These are phyloP conservation scores for Metarhizium sp. DNA, from an alignment of 2,329 filamentous ascomycete genomes.

Conservation along the genomic window DNA sequence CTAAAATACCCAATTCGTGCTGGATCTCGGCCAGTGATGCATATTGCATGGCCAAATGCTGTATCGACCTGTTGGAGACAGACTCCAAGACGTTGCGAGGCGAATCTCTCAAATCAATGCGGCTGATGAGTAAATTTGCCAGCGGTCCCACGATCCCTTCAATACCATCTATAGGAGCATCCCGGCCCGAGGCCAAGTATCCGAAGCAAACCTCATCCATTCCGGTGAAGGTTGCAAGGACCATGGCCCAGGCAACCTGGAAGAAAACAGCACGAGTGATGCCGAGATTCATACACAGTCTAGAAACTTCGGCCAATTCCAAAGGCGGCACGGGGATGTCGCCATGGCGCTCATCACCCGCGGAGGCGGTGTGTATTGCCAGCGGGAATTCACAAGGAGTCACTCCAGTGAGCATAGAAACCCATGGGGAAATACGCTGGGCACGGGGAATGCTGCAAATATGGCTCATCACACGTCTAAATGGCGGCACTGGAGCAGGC, in stretches of 20 bases:
- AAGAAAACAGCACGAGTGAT: conserved; percentile 22
- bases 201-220: conserved; percentile 40
- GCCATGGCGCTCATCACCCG: background rate
- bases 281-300: background rate
- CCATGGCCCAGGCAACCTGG: conserved; percentile 32
- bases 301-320: background rate
- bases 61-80: background rate
- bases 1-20: background rate
- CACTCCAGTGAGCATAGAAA: background rate
- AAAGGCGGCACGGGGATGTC: background rate
- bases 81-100: background rate
- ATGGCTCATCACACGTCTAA: background rate
- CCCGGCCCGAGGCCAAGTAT: conserved; percentile 40
- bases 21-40: conserved; percentile 4
- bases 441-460: background rate
- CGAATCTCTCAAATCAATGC: conserved; percentile 2
- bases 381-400: conserved; percentile 2
- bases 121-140: conserved; percentile 44
- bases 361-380: background rate
- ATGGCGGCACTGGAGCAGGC: background rate
- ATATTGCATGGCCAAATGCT: conserved; percentile 3
- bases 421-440: background rate
- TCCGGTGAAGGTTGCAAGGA: conserved; percentile 31
- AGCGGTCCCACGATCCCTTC: conserved; percentile 40
- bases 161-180: conserved; percentile 36